phyloP scores from a whole-genome alignment of 2,329 filamentous ascomycete species.

The Venturia asperata region DNA sequence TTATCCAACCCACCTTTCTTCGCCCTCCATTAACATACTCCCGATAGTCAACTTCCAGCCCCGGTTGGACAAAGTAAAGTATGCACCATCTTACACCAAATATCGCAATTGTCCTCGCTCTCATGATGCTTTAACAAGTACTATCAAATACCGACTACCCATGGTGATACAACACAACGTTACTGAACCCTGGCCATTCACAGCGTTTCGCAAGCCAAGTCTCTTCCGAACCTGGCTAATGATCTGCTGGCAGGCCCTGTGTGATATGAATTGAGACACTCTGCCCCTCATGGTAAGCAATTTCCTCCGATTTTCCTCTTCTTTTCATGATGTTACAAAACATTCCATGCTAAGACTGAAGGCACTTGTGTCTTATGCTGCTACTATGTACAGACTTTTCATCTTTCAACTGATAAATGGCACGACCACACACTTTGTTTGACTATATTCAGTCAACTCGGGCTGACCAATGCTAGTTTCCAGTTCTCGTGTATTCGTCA shows the following conservation, averaged over 20 bases:
- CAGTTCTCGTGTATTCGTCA: not conserved
- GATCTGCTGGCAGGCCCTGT: not conserved
- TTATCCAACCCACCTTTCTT: not conserved
- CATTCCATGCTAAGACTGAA: slow-evolving; percentile 29
- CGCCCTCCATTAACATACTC: not conserved
- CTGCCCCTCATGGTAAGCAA: not conserved
- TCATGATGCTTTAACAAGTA: slow-evolving; percentile 12
- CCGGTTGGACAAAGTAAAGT: not conserved
- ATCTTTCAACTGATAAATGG: slow-evolving; percentile 20
- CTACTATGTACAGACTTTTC: slow-evolving; percentile 20
- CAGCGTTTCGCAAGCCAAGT: not conserved
- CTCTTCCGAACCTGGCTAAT: not conserved
- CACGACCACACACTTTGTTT: not conserved
- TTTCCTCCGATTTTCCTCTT: not conserved
- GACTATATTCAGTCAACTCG: not conserved
- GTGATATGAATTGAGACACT: not conserved
- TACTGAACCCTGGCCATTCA: not conserved
- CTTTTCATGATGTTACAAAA: slow-evolving; percentile 25
- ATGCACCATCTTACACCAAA: not conserved
- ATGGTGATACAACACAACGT: slow-evolving; percentile 8
- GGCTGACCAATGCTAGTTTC: not conserved
- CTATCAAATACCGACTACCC: slow-evolving; percentile 14
- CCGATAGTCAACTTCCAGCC: not conserved
- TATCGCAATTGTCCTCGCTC: not conserved
- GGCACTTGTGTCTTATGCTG: slow-evolving; percentile 21